Base-by-base conservation (phyloP, 257 asterid genomes). In the Echium plantagineum region DNA sequence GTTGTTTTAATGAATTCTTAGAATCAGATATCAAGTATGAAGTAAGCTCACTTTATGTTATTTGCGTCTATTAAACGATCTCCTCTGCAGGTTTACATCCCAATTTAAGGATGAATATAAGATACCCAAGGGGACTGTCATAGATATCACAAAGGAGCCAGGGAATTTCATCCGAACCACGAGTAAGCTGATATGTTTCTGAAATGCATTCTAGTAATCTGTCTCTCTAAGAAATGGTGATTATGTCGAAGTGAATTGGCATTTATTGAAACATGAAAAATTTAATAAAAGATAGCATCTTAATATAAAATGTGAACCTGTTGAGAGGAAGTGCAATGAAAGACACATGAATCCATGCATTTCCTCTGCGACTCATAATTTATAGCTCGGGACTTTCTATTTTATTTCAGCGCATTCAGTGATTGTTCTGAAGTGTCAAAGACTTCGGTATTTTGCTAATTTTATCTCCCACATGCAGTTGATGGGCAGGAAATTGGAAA, bases 401-500 rank as follows among this genome's bases (percentile, higher is more conserved):
- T 56, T 52, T 35, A 35, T 35, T 35, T 35, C 46, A 35, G 46
- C 46, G 9, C 46, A 35, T 35, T 35, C 18, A 46, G 17, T 24
- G 20, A 15, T 15, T 24, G 18, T 57, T 42, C 61, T 58, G 24
- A 46, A 62, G 47, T 15, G 35, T 47, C 42, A 62, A 2, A 42
- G 26, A 20, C 19, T 0, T 16, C 18, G 22, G 8, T 35, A 52
- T 42, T 9, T 30, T 52, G 38, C n/a, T 26, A 55, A 64, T 54
- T 18, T 12, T 53, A 31, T 22, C 61, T 16, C 22, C 49, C 21
- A 52, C 49, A 21, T 76, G 80, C 65, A 91, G 98, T 91, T 76
- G 86, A 91, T 69, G 98, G 96, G 7, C 65, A 80, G 62, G 96
- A 88, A 65, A 77, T 90, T 22, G 98, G 98, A 64, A 73, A 89